A percentile compares a stretch with the other conserved stretches of the same genome.
Evolutionary conservation across 2,329 filamentous ascomycete species (phyloP).

Genomic region (Cucurbitaria berberidis): DNA sequence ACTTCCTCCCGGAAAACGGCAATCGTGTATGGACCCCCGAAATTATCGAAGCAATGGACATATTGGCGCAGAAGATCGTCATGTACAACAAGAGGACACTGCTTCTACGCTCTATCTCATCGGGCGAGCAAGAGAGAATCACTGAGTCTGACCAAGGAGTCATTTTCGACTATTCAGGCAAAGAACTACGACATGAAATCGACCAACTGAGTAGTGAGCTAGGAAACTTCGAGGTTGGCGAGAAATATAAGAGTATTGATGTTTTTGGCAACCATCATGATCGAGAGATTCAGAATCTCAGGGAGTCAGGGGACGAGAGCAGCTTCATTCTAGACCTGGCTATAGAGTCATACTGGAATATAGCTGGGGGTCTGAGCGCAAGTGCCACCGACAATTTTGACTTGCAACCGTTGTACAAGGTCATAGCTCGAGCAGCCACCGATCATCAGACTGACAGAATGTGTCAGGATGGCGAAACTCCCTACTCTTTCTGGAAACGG

Average conservation of each 20-base stretch:
- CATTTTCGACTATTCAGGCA: too few species aligned
- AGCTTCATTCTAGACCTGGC: not conserved
- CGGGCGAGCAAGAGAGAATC: not conserved
- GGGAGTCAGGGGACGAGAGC: not conserved
- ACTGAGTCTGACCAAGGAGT: not conserved
- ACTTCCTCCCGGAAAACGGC: not conserved
- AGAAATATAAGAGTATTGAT: not conserved
- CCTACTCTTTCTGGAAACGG: not conserved
- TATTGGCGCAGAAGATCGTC: not conserved
- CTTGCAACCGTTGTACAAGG: not conserved
- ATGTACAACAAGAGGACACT: not conserved
- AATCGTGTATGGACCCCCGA: not conserved
- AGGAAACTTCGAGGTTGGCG: not conserved
- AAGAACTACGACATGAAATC: too few species aligned
- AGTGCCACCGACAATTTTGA: not conserved
- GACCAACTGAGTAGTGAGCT: not conserved
- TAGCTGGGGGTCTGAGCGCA: not conserved
- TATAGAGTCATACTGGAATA: not conserved
- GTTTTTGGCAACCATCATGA: not conserved
- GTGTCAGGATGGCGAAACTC: not conserved
- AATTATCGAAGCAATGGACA: not conserved
- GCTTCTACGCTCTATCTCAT: not conserved
- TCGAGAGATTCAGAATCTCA: not conserved
- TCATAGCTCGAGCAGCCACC: not conserved
- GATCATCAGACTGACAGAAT: not conserved